Conservation (phyloP, 2,329 filamentous ascomycete species). For the Daldinia eschscholtzii region DNA sequence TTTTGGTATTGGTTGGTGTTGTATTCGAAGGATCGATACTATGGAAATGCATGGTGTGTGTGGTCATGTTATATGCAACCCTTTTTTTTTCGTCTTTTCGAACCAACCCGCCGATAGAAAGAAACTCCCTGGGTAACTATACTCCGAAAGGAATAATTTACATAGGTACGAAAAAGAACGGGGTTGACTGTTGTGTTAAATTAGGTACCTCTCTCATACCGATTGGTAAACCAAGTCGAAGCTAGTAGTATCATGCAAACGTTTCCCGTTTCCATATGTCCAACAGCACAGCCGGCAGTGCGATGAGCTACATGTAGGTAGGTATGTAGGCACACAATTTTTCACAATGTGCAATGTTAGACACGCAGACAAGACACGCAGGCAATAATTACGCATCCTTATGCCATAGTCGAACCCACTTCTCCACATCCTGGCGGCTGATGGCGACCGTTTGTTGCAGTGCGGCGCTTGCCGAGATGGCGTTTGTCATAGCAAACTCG, state of each 20-base stretch:
- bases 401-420: constrained; percentile 1
- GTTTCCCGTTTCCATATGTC: not conserved
- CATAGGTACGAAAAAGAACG: too few species aligned
- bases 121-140: not conserved
- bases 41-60: not conserved
- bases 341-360: too few species aligned
- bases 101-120: not conserved
- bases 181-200: not conserved
- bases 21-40: constrained; percentile 8
- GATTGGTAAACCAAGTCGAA: not conserved
- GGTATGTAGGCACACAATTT: too few species aligned
- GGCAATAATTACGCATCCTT: not conserved
- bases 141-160: not conserved
- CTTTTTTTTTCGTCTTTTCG: not conserved
- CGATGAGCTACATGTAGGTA: too few species aligned
- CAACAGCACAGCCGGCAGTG: not conserved
- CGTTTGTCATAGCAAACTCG: not conserved
- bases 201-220: not conserved
- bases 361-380: too few species aligned
- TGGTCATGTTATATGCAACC: constrained; percentile 9
- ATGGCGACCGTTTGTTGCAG: not conserved
- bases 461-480: not conserved
- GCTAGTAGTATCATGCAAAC: too few species aligned
- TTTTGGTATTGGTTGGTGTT: not conserved
- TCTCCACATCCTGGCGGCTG: not conserved